Evolutionary conservation across 192 early-diverging fungal genomes (phyloP).

Genomic region (Entophlyctis helioformis): DNA sequence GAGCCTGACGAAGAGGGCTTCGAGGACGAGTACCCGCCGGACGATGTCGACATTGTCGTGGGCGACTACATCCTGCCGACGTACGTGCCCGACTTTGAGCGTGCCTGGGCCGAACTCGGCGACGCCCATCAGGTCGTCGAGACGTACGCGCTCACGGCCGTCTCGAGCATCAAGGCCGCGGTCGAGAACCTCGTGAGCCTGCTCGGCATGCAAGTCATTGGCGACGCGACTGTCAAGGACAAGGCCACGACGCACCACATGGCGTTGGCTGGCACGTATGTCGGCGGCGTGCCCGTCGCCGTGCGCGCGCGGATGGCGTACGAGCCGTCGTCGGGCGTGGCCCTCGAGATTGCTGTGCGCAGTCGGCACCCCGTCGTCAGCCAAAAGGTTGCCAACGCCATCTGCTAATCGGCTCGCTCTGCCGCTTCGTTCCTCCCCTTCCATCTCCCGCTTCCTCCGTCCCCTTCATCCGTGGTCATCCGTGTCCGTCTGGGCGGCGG

Average conservation of each 20-base stretch:
- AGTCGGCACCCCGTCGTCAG: constrained; percentile 53
- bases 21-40: constrained; percentile 89
- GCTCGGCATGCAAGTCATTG: constrained; percentile 78
- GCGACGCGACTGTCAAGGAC: constrained; percentile 53
- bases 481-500: too few relatives aligned
- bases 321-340: constrained; percentile 70
- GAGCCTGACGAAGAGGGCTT: constrained; percentile 82
- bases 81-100: constrained; percentile 65
- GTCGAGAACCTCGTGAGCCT: constrained; percentile 58
- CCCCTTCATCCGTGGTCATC: too few relatives aligned
- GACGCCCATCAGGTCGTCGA: constrained; percentile 65
- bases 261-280: constrained; percentile 73
- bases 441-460: background rate
- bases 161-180: constrained; percentile 67
- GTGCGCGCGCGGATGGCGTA: constrained; percentile 84
- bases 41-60: constrained; percentile 69
- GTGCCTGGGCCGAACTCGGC: constrained; percentile 70
- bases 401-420: constrained; percentile 30
- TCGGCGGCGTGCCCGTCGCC: constrained; percentile 63
- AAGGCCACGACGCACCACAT: constrained; percentile 74
- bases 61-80: constrained; percentile 88
- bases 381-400: constrained; percentile 65
- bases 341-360: constrained; percentile 81
- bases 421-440: too few relatives aligned
- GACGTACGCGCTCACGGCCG: constrained; percentile 74